Evolutionary conservation across 441 rosid species (phyloP).

Genomic region (Lepidium campestre): DNA sequence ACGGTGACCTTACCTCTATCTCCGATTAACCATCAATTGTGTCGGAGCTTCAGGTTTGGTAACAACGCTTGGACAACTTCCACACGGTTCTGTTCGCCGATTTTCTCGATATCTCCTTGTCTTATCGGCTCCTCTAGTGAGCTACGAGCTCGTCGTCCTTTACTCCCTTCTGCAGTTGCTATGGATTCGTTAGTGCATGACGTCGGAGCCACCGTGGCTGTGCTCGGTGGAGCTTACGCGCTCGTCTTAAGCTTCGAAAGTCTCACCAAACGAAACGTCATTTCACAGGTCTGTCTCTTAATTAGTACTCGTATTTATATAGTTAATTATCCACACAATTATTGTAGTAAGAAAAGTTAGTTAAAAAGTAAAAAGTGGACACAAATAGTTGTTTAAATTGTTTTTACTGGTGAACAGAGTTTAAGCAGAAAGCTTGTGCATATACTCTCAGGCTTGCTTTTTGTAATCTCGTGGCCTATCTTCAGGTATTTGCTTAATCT

Average conservation of each 20-base stretch:
- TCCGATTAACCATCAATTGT: slow-evolving; percentile 16
- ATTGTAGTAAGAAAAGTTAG: too few species aligned
- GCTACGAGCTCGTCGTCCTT: slow-evolving; percentile 15
- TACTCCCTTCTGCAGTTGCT: slow-evolving; percentile 11
- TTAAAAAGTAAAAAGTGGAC: too few species aligned
- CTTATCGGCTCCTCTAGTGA: neutral
- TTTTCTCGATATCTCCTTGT: neutral
- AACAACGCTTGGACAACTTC: neutral
- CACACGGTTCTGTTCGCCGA: slow-evolving; percentile 17
- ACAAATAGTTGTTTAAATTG: neutral
- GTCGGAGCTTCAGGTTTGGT: neutral
- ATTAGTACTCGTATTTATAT: neutral
- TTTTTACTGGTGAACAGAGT: slow-evolving; percentile 41
- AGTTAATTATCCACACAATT: neutral
- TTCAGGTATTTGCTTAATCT: slow-evolving; percentile 50
- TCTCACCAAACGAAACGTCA: slow-evolving; percentile 55
- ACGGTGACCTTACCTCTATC: neutral
- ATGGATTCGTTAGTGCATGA: slow-evolving; percentile 44
- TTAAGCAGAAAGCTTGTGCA: slow-evolving; percentile 92
- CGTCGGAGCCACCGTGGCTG: slow-evolving; percentile 61
- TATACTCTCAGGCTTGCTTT: slow-evolving; percentile 72
- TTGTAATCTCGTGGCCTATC: slow-evolving; percentile 68
- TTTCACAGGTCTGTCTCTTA: slow-evolving; percentile 58
- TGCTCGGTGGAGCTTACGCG: slow-evolving; percentile 62
- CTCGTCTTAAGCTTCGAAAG: slow-evolving; percentile 57